Evolutionary conservation across 345 rosid genomes (phyloP), one percentile per base, ranked within the genome.

Genomic region (Dovyalis caffra): DNA sequence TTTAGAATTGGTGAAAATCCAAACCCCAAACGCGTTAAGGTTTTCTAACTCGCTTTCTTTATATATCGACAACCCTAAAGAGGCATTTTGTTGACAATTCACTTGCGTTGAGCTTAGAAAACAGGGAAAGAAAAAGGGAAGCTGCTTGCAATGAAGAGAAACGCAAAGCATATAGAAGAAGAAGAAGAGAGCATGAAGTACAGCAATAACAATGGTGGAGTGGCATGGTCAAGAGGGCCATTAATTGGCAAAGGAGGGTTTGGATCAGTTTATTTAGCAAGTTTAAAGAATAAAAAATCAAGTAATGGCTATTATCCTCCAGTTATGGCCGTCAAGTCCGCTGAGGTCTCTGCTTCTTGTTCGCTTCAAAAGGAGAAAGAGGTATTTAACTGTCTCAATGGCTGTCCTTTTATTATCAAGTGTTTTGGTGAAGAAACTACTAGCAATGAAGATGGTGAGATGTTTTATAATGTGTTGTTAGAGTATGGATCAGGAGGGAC

Each of bases 401-500:
- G 26, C 20, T 89, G 89, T 64, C 82, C 83, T 1, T 84, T 84
- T 56, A 83, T 93, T 23, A 79, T 91, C 58, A 65, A 79, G 14
- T 93, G 90, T 80, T 82, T 72, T 58, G 97, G 98, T 8, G 82
- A 82, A 11, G 83, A 75, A 58, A 76, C 49, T 23, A 86, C 85
- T 5, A 29, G 79, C 16, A 87, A 85, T 49, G n/a, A 29, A 1
- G 79, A 81, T 61, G 86, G 93, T 0, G 80, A 80, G 65, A 86
- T 74, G 76, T 67, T 83, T 28, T 89, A 88, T 71, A 92, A 92
- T 71, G 69, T 94, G 32, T 68, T 94, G 10, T 64, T 94, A 21
- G 98, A 94, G 75, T 89, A 88, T 74, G 97, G 97, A n/a, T 75
- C 86, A 2, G 84, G 88, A 45, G 97, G 98, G 16, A 89, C 90